Evolutionary conservation across 768 basidiomycete species (phyloP).

Genomic region (Termitomyces sp.): DNA sequence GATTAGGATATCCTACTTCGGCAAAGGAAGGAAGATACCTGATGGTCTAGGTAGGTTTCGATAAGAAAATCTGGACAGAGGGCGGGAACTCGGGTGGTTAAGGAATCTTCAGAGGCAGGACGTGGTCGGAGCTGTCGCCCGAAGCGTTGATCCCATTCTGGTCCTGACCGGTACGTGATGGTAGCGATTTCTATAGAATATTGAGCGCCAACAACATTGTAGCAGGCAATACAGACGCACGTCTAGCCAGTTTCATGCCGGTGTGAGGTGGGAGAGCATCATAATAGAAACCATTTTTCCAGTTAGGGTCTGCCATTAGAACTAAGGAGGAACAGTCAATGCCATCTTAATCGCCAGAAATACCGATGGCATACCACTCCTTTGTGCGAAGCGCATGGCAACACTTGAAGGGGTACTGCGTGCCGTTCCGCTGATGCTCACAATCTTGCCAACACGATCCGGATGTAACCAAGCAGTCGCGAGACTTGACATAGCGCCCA

Average conservation of each 20-base stretch:
- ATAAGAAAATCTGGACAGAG: slow-evolving; percentile 97
- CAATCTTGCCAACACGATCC: slow-evolving; percentile 81
- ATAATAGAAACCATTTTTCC: slow-evolving; percentile 99
- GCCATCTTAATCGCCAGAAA: background rate
- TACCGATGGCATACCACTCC: slow-evolving; percentile 67
- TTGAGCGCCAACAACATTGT: background rate
- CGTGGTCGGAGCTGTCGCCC: slow-evolving; percentile 63
- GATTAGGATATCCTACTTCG: slow-evolving; percentile 28
- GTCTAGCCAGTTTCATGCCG: slow-evolving; percentile 97
- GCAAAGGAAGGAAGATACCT: slow-evolving; percentile 67
- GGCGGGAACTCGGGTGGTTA: slow-evolving; percentile 49
- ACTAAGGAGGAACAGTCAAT: slow-evolving; percentile 44
- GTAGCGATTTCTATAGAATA: slow-evolving; percentile 84
- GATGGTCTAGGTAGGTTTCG: slow-evolving; percentile 96
- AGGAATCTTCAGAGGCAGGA: slow-evolving; percentile 30
- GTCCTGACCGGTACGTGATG: slow-evolving; percentile 97
- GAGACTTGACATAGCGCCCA: slow-evolving; percentile 98
- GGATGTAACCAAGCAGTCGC: slow-evolving; percentile 94
- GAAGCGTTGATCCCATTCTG: slow-evolving; percentile 99
- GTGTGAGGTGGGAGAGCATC: slow-evolving; percentile 92
- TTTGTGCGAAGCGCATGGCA: slow-evolving; percentile 93
- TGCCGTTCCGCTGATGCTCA: slow-evolving; percentile 93
- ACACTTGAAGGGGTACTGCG: slow-evolving; percentile 88
- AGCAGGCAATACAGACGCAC: slow-evolving; percentile 33
- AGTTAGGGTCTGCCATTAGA: slow-evolving; percentile 98